Base-by-base conservation (phyloP, 805 yeast genomes). In the Komagataella pastoris region DNA sequence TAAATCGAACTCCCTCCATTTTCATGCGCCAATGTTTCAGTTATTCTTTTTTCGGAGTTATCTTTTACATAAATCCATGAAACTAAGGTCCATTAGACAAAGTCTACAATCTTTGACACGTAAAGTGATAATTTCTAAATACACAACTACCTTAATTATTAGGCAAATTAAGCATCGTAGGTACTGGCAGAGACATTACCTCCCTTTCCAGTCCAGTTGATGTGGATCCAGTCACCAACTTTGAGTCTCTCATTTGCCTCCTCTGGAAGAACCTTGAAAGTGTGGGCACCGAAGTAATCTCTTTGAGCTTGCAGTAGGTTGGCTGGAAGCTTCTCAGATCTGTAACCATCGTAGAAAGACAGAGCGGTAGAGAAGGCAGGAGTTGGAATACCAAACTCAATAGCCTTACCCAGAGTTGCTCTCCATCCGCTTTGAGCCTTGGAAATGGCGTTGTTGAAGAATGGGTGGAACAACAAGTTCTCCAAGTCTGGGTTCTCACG, bases 261-360 rank as follows among this genome's bases (percentile, higher is more conserved):
- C 72, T 91, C 93, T 62, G 96, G 96, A 68, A 89, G 77, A 58
- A 93, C 95, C 72, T 81, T 81, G 89, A 93, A 91, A 66, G 99
- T 93, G 81, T 91, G 99, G 59, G 99, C 98, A 75, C 99, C 99
- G 66, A 91, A 91, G 88, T 89, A 91, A 73, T 91, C 99, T 81
- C 99, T 88, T 81, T 91, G 99, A 65, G 98, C 99, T 79, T 91
- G 99, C 70, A 91, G 79, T 74, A 91, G 80, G 85, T 91, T 91
- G 60, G 99, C 99, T 67, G 98, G 98, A 67, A 90, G 77, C 70
- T 84, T 80, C 58, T 80, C 95, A 55, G 96, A 85, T 83, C 98
- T 85, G 88, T 87, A 90, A 72, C 98, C 98, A 70, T 91, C 99
- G 80, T 88, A 93, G 89, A 91, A 91, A 54, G 97, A 75, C 72